Evolutionary conservation across 441 rosid species (phyloP), one percentile per base, ranked within the genome.

Genomic region (Pelargonium hybrid): DNA sequence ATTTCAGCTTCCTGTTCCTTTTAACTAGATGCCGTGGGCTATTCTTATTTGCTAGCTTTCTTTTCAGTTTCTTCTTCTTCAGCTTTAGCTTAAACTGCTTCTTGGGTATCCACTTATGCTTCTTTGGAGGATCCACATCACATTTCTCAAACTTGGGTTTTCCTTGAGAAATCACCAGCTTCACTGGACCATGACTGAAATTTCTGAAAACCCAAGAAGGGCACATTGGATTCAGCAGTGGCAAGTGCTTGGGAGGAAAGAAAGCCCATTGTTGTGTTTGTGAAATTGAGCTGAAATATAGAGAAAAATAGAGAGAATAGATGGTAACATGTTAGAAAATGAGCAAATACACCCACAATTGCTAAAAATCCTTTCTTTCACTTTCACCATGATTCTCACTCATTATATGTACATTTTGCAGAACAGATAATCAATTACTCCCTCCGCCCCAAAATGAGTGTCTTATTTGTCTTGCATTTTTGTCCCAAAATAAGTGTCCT

Each of bases 101-200:
- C 69, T 89, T 94, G 21, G 83, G 88, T 78, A 75, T 75, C 93
- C 94, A 90, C 66, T 92, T 92, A 72, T 87, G 84, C 82, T 89
- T 92, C 84, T 83, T 89, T 0, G 98, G 97, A 83, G 99, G 91
- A 67, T 87, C 88, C 2, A 81, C 71, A 73, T 88, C 87, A 43
- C 80, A 84, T 2, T 80, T 87, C 79, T 89, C 95, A 67, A 94
- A 90, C 83, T 88, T 89, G 20, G 94, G 90, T 78, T 94, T 90
- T 74, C 99, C 99, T 57, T 89, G 70, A 14, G 93, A 88, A 76
- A 90, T 86, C 81, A 94, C 96, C 64, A 94, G 72, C 72, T 80
- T 89, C 74, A 94, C 91, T 0, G 82, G 75, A 26, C 97, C 98
- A 45, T 86, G 85, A 71, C 90, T 89, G 65, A 76, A 81, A 61